Evolutionary conservation across 192 early-diverging fungal genomes (phyloP), one percentile per base, ranked within the genome.

Genomic region (Dimargaris xerosporica): DNA sequence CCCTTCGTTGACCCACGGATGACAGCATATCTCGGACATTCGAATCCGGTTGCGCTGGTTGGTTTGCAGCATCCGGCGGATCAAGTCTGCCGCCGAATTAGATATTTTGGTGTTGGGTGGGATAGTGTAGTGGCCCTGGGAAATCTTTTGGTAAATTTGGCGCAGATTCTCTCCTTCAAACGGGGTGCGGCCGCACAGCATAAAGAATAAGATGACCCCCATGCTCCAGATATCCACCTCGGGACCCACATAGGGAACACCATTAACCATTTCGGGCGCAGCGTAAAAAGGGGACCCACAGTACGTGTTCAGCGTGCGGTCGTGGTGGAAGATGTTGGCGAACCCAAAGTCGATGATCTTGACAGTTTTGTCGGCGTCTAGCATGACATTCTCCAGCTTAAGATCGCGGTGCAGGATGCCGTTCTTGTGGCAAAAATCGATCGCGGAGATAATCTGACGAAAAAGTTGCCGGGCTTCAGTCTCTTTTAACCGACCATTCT

Each of bases 281-380:
- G 87, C 87, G 64, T 90, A 91, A 63, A 89, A 89, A 10, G 88
- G 85, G 15, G 78, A 85, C 7, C 85, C 86, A 73, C 69, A 71
- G 54, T 71, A 68, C 19, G 78, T 82, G 44, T 71, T 69, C 26
- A 83, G 62, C 62, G 73, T 75, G 44, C 67, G 63, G 43, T 78
- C 71, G 53, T 71, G 74, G 42, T 75, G 70, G 62, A 80, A 82
- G 26, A 75, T 75, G 71, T 90, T 91, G 21, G 85, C 85, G 72
- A 93, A 85, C 0, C 90, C 90, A 78, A 87, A 93, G 73, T 93
- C 90, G 62, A 93, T 93, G 52, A 93, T 88, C 65, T 89, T 88
- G 63, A 93, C 84, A 41, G 73, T 75, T 51, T 82, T 80, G 25
- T 76, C 69, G 12, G 74, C 69, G 52, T 85, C 86, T 25, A 96